Conservation (phyloP, 371 early-diverging fungal species). For the Lichtheimia ramosa region DNA sequence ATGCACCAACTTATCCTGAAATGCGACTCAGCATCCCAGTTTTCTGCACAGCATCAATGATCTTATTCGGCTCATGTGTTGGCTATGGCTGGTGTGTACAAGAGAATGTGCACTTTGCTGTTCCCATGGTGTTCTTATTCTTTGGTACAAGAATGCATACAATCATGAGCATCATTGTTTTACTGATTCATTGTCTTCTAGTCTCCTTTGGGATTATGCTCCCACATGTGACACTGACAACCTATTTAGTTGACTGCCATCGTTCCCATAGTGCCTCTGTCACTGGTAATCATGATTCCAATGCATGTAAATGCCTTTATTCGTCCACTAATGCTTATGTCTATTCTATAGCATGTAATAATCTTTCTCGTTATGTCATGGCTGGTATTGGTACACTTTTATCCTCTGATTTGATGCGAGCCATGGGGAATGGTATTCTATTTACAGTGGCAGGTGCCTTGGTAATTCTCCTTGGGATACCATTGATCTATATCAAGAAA, state of each 20-base stretch:
- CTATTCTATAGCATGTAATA: slow-evolving; percentile 36
- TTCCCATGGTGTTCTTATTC: slow-evolving; percentile 35
- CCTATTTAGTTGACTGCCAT: slow-evolving; percentile 48
- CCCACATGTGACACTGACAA: slow-evolving; percentile 35
- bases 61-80: slow-evolving; percentile 20
- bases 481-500: slow-evolving; percentile 4
- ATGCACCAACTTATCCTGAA: slow-evolving; percentile 27
- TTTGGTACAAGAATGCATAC: slow-evolving; percentile 22
- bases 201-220: slow-evolving; percentile 34
- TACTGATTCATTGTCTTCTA: slow-evolving; percentile 3
- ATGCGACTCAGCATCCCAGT: slow-evolving; percentile 39
- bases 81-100: slow-evolving; percentile 48
- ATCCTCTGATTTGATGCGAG: slow-evolving; percentile 28
- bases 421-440: slow-evolving; percentile 29
- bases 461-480: slow-evolving; percentile 3
- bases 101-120: slow-evolving; percentile 39
- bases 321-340: background rate
- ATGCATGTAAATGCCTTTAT: background rate
- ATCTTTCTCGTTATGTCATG: slow-evolving; percentile 37
- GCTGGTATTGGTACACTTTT: slow-evolving; percentile 43
- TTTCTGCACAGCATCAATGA: slow-evolving; percentile 17
- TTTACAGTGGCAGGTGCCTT: slow-evolving; percentile 29
- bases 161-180: background rate
- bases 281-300: slow-evolving; percentile 22
- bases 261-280: slow-evolving; percentile 42